phyloP scores from a whole-genome alignment of 1,284 basidiomycete genomes.

The Marasmius sp. region DNA sequence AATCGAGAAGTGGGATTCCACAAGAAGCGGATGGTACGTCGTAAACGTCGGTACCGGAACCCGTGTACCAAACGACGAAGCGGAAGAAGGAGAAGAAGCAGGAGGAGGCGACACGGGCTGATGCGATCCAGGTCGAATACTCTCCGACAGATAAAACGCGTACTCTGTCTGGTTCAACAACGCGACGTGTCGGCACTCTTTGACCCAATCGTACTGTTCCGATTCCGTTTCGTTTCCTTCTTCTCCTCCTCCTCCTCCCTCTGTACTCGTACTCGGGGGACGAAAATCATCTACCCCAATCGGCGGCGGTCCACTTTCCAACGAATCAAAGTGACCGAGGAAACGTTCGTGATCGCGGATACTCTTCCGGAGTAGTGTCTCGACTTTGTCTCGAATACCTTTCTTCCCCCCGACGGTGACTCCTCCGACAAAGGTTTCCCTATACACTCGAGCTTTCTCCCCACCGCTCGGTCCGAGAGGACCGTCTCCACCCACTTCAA shows the following conservation, averaged over 20 bases:
- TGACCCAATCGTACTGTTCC: neutral
- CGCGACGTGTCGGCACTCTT: neutral
- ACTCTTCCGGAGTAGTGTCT: constrained; percentile 60
- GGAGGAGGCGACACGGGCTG: constrained; percentile 6
- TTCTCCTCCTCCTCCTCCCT: neutral
- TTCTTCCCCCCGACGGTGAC: neutral
- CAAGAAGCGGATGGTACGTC: constrained; percentile 82
- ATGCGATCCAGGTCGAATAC: constrained; percentile 55
- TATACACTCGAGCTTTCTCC: constrained; percentile 63
- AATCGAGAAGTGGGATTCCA: constrained; percentile 79
- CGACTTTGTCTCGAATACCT: constrained; percentile 57
- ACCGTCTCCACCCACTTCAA: constrained; percentile 73
- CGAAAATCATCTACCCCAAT: neutral
- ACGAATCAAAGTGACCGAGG: constrained; percentile 73
- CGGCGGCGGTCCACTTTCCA: constrained; percentile 38
- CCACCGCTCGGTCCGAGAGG: constrained; percentile 62
- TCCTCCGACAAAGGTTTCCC: constrained; percentile 48
- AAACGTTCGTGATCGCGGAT: constrained; percentile 81
- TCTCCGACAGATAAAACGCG: constrained; percentile 67
- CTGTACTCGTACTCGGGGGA: no score
- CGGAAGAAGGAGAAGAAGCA: constrained; percentile 5
- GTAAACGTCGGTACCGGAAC: constrained; percentile 60
- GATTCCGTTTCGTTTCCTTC: neutral
- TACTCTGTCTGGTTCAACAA: constrained; percentile 53
- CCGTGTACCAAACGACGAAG: constrained; percentile 19